Conservation (phyloP, 2,329 filamentous ascomycete species). For the Ilyonectria sp. region DNA sequence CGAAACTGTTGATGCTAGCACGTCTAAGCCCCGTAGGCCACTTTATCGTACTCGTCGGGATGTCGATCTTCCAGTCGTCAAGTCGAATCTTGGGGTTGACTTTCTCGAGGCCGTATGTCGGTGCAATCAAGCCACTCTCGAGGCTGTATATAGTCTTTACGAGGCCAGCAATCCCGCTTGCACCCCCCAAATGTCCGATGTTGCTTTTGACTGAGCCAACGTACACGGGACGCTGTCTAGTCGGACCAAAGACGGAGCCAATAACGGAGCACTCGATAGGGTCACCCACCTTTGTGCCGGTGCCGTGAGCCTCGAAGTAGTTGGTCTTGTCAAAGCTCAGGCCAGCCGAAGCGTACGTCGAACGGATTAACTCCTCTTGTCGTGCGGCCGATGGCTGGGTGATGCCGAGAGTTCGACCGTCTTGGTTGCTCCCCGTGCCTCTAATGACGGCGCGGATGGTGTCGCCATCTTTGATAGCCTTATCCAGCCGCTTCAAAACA, state of each 20-base stretch:
- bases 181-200: constrained; percentile 36
- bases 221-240: constrained; percentile 1
- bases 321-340: constrained; percentile 42
- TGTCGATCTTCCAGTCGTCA: constrained; percentile 12
- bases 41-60: neutral
- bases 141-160: constrained; percentile 33
- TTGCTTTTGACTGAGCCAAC: constrained; percentile 37
- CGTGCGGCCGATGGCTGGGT: constrained; percentile 45
- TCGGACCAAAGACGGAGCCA: constrained; percentile 9
- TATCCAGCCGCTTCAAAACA: constrained; percentile 64
- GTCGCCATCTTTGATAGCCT: constrained; percentile 61
- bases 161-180: constrained; percentile 24
- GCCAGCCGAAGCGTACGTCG: constrained; percentile 48
- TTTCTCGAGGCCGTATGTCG: constrained; percentile 21
- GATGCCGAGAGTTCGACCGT: constrained; percentile 59
- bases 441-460: constrained; percentile 57
- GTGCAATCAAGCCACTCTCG: constrained; percentile 27
- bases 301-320: constrained; percentile 53
- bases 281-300: neutral
- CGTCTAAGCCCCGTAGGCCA: constrained; percentile 11
- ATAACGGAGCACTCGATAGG: constrained; percentile 24
- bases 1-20: constrained; percentile 20
- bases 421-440: constrained; percentile 47
- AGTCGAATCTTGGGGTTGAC: constrained; percentile 23
- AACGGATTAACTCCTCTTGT: constrained; percentile 45